Base-by-base conservation (phyloP, 2,329 filamentous ascomycete species). In the Thyridium curvatum region DNA sequence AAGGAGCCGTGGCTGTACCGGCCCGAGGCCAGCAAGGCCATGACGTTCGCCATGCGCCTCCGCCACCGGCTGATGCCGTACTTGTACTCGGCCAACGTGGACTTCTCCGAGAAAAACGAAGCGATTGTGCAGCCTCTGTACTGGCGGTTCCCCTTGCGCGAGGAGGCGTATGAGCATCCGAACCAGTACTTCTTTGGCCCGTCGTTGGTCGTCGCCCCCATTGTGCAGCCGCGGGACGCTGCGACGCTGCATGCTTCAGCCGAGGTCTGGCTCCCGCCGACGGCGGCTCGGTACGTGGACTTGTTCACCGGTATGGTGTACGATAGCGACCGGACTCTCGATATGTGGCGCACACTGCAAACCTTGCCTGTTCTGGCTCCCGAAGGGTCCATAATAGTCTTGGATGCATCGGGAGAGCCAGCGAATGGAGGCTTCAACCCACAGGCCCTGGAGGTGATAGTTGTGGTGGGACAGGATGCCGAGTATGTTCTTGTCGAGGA, bases 1-100 rank as follows among this genome's bases (percentile, higher is more conserved):
- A 79, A 81, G 48, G 79, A 82, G 47, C 79, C 79, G 0, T 83
- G 79, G 79, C 58, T 63, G 17, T 77, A 70, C 48, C 64, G 68
- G 3, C 48, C 53, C 2, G 72, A 74, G 35, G 63, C 64, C 8
- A 58, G 59, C 26, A 50, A 58, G 1, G 61, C 69, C 4, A 73
- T 80, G 47, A 62, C 66, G 33, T 49, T 64, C 2, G 73, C 69
- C 35, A 52, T 82, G 33, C 64, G 65, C 4, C 58, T 80, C 16
- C 65, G 79, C 0, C 79, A 83, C 48, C 64, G 71, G 4, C 56
- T 83, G 7, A 62, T 82, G 18, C 78, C 79, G 0, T 83, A 78
- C 44, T 56, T 82, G 3, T 74, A 80, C 54, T 72, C 72, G 0
- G 72, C 74, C 62, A 81, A 78, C 43, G 62, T 67, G 2, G 54